These are phyloP conservation scores for Hymenoscyphus fructigenus DNA, from an alignment of 2,329 filamentous ascomycete species.

Conservation along the genomic window DNA sequence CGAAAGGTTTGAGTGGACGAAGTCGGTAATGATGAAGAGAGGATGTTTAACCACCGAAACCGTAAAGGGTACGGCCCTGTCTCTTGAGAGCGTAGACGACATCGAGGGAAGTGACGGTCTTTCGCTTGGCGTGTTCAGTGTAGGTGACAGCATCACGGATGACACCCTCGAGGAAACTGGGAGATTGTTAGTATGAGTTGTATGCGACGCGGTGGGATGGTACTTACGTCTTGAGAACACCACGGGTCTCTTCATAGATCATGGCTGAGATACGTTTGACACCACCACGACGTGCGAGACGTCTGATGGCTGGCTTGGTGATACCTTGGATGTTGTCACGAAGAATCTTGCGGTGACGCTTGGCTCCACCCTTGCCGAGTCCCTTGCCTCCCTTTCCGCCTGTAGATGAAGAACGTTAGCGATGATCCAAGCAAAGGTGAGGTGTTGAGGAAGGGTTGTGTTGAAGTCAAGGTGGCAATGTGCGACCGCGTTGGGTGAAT, in stretches of 20 bases:
- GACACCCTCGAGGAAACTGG: slow-evolving; percentile 71
- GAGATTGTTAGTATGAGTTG: background rate
- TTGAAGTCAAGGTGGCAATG: slow-evolving; percentile 15
- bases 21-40: slow-evolving; percentile 41
- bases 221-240: slow-evolving; percentile 67
- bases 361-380: slow-evolving; percentile 96
- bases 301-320: slow-evolving; percentile 96
- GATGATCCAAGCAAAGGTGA: slow-evolving; percentile 22
- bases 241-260: slow-evolving; percentile 60
- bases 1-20: slow-evolving; percentile 26
- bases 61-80: slow-evolving; percentile 66
- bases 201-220: background rate
- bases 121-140: slow-evolving; percentile 80
- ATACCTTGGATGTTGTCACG: slow-evolving; percentile 99
- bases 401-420: slow-evolving; percentile 46
- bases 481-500: slow-evolving; percentile 25
- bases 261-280: slow-evolving; percentile 99
- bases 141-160: slow-evolving; percentile 73
- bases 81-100: slow-evolving; percentile 66
- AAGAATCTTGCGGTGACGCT: slow-evolving; percentile 99
- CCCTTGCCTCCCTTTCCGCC: slow-evolving; percentile 76
- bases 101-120: slow-evolving; percentile 66
- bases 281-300: slow-evolving; percentile 98
- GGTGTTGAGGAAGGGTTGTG: slow-evolving; percentile 17
- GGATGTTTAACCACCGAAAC: slow-evolving; percentile 60